Percentiles rank a stretch among this genome's conserved stretches.
phyloP scores from a whole-genome alignment of 1,284 basidiomycete species.

The Hortiboletus rubellus region DNA sequence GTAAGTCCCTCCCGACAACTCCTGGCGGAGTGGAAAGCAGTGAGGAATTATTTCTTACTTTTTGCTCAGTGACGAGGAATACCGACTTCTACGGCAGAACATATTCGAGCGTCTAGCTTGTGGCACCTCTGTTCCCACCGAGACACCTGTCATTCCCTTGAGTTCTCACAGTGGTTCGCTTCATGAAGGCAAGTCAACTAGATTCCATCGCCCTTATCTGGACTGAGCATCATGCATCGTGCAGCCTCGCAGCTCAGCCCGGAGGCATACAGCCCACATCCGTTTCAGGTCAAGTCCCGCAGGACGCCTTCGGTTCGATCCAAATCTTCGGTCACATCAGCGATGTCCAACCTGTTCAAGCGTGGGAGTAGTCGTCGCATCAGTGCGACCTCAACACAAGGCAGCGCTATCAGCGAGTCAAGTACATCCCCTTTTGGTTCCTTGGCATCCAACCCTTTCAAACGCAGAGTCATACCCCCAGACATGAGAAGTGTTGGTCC shows the following conservation, averaged over 20 bases:
- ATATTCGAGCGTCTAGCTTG: slow-evolving; percentile 71
- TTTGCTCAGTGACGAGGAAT: slow-evolving; percentile 67
- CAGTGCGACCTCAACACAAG: slow-evolving; percentile 39
- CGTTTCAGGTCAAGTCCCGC: slow-evolving; percentile 50
- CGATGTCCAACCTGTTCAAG: slow-evolving; percentile 59
- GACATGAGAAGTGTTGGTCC: slow-evolving; percentile 19
- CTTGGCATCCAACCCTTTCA: slow-evolving; percentile 44
- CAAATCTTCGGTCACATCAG: slow-evolving; percentile 58
- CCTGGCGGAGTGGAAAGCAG: background rate
- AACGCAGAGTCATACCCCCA: slow-evolving; percentile 32
- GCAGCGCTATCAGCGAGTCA: slow-evolving; percentile 34
- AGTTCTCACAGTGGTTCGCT: slow-evolving; percentile 23
- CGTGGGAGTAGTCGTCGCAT: slow-evolving; percentile 52
- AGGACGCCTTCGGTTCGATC: slow-evolving; percentile 62
- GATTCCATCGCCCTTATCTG: background rate
- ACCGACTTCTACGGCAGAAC: slow-evolving; percentile 71
- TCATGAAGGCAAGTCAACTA: slow-evolving; percentile 14
- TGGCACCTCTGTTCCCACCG: slow-evolving; percentile 55
- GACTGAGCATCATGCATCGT: slow-evolving; percentile 7
- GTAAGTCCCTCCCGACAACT: slow-evolving; percentile 43
- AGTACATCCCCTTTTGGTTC: slow-evolving; percentile 56
- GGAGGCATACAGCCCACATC: slow-evolving; percentile 46
- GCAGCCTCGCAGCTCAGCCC: slow-evolving; percentile 30
- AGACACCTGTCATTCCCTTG: slow-evolving; percentile 58
- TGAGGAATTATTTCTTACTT: slow-evolving; percentile 8